These are phyloP conservation scores for Malassezia vespertilionis DNA, from an alignment of 1,284 basidiomycete species.

Conservation along the genomic window DNA sequence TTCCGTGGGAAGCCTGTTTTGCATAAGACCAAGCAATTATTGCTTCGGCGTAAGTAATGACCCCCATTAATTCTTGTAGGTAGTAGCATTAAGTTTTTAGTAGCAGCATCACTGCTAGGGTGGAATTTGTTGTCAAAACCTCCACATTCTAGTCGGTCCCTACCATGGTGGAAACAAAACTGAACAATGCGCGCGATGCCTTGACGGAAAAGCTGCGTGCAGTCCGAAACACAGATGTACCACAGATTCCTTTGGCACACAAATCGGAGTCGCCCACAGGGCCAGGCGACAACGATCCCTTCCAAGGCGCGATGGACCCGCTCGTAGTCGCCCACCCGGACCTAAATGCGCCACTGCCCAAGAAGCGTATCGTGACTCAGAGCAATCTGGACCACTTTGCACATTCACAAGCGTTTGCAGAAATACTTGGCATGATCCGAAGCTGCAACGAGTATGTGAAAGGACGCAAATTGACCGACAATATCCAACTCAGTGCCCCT, in stretches of 20 bases:
- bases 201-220: slow-evolving; percentile 10
- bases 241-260: no score
- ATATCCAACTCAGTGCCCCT: slow-evolving; percentile 11
- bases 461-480: slow-evolving; percentile 62
- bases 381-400: slow-evolving; percentile 75
- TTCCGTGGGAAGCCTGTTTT: no score
- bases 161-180: no score
- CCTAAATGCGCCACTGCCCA: slow-evolving; percentile 51
- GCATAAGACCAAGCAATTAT: no score
- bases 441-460: slow-evolving; percentile 66
- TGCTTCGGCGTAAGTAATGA: no score
- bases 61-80: no score
- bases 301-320: slow-evolving; percentile 3
- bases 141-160: no score
- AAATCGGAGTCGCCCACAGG: neutral
- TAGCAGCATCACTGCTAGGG: no score
- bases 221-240: neutral
- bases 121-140: no score
- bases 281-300: slow-evolving; percentile 7
- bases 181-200: neutral
- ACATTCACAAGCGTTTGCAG: slow-evolving; percentile 59
- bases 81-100: no score
- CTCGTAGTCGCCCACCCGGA: neutral
- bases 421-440: slow-evolving; percentile 64
- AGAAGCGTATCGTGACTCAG: slow-evolving; percentile 68